phyloP scores from a whole-genome alignment of 257 asterid species.

The Jacaranda copaia region DNA sequence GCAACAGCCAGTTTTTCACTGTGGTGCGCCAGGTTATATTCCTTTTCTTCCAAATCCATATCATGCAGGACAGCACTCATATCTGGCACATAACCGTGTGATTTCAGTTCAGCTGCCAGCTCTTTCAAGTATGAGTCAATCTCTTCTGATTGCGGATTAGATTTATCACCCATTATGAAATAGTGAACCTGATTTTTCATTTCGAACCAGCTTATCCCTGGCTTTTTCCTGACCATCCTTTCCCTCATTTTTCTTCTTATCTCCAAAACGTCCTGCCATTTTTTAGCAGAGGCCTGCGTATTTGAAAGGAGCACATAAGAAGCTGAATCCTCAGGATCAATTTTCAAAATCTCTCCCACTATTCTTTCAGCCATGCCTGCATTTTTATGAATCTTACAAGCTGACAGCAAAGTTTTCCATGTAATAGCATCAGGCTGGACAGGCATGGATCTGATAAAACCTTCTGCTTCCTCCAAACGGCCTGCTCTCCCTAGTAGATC shows the following conservation, averaged over 20 bases:
- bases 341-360: constrained; percentile 63
- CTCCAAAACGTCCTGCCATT: constrained; percentile 70
- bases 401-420: constrained; percentile 87
- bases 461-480: constrained; percentile 77
- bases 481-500: constrained; percentile 96
- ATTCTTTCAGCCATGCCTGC: constrained; percentile 66
- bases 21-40: constrained; percentile 68
- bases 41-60: constrained; percentile 83
- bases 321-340: constrained; percentile 78
- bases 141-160: constrained; percentile 60
- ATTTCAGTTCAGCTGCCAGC: constrained; percentile 61
- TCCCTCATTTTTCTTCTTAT: constrained; percentile 73
- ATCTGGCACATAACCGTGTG: constrained; percentile 73
- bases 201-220: constrained; percentile 91
- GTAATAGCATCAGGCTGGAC: constrained; percentile 64
- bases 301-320: constrained; percentile 83
- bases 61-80: constrained; percentile 69
- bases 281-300: constrained; percentile 65
- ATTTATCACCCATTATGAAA: constrained; percentile 65
- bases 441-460: constrained; percentile 75
- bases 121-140: constrained; percentile 62
- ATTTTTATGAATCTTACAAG: constrained; percentile 77
- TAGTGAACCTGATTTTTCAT: constrained; percentile 64
- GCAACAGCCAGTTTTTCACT: constrained; percentile 87
- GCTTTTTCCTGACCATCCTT: constrained; percentile 75